Conservation (phyloP, 768 basidiomycete species). For the Mycena pura region DNA sequence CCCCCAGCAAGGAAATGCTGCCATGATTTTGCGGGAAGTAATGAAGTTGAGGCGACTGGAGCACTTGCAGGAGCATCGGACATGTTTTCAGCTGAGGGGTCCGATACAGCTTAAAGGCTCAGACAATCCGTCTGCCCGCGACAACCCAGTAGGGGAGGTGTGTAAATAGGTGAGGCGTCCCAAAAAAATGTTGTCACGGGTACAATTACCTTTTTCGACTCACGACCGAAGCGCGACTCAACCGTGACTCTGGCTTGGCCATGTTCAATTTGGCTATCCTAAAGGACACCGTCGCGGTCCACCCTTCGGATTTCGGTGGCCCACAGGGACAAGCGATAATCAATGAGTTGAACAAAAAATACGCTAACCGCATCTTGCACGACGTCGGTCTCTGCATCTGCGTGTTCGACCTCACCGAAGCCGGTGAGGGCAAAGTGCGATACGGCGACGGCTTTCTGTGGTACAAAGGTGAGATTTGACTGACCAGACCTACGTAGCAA, state of each 20-base stretch:
- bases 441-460: conserved; percentile 96
- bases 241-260: not conserved
- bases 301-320: conserved; percentile 83
- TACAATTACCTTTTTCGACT: not conserved
- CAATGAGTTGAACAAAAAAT: conserved; percentile 92
- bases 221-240: not conserved
- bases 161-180: too few species aligned
- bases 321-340: conserved; percentile 82
- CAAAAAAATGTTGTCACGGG: not conserved
- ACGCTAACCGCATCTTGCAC: conserved; percentile 89
- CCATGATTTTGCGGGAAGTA: conserved; percentile 80
- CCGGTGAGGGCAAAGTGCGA: conserved; percentile 89
- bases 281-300: conserved; percentile 88
- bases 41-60: conserved; percentile 40
- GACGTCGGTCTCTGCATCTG: conserved; percentile 92
- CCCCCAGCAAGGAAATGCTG: conserved; percentile 87
- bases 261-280: conserved; percentile 58
- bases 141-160: too few species aligned
- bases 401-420: conserved; percentile 85
- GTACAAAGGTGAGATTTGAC: conserved; percentile 74
- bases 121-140: not conserved
- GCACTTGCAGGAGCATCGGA: conserved; percentile 32
- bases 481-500: not conserved
- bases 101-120: not conserved
- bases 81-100: conserved; percentile 19